A percentile compares a stretch with the other conserved stretches of the same genome.
Evolutionary conservation across 2,329 filamentous ascomycete species (phyloP).

Genomic region (Sclerotiophoma versabilis): DNA sequence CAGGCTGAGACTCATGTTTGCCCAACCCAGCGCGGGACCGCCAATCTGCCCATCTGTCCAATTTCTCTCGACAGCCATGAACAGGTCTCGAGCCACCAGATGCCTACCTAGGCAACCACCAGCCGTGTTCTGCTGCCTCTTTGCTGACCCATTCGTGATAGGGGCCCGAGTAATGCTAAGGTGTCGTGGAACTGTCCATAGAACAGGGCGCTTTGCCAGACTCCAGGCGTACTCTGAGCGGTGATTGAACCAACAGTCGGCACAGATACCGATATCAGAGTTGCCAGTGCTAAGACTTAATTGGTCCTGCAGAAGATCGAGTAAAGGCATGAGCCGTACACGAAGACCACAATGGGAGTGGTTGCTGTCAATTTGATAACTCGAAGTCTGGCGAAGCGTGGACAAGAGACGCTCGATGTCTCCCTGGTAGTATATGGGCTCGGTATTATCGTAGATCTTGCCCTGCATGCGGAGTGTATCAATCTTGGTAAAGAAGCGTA

Average conservation of each 20-base stretch:
- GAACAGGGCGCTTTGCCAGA: conserved; percentile 53
- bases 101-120: conserved; percentile 45
- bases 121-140: conserved; percentile 30
- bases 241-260: conserved; percentile 53
- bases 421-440: conserved; percentile 61
- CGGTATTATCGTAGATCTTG: conserved; percentile 50
- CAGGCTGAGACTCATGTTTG: conserved; percentile 10
- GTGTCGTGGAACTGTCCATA: conserved; percentile 48
- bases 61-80: conserved; percentile 48
- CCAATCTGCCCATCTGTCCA: conserved; percentile 41
- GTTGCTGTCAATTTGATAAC: conserved; percentile 76
- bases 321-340: conserved; percentile 68
- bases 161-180: conserved; percentile 28
- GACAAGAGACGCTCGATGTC: conserved; percentile 68
- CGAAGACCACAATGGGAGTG: conserved; percentile 77
- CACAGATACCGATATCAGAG: conserved; percentile 54
- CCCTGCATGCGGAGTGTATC: conserved; percentile 65
- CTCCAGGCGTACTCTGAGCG: conserved; percentile 54
- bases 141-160: conserved; percentile 21
- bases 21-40: conserved; percentile 21
- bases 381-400: conserved; percentile 69
- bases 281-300: conserved; percentile 45
- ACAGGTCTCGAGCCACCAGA: conserved; percentile 46
- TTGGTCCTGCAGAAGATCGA: conserved; percentile 66
- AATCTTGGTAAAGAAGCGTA: conserved; percentile 71